Conservation (phyloP, 148 eudicot genomes). For the Camellia japonica region DNA sequence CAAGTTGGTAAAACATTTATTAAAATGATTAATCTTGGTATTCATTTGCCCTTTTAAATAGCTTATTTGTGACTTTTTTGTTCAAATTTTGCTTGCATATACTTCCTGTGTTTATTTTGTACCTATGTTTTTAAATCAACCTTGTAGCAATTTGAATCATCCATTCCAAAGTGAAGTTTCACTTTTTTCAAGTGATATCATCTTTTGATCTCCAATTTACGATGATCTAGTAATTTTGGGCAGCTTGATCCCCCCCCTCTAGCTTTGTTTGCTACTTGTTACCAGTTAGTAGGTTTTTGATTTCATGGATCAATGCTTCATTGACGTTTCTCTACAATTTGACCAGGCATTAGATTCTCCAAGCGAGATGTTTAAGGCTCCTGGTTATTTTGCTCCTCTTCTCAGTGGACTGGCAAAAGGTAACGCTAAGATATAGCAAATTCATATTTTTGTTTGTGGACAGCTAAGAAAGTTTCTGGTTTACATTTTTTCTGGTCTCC, state of each 20-base stretch:
- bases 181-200: background rate
- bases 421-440: constrained; percentile 21
- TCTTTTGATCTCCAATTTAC: background rate
- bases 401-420: constrained; percentile 67
- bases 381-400: constrained; percentile 66
- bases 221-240: background rate
- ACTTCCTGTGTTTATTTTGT: background rate
- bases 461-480: background rate
- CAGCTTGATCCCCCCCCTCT: background rate
- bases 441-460: background rate
- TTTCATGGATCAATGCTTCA: constrained; percentile 19
- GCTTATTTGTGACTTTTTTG: background rate
- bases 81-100: background rate
- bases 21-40: background rate
- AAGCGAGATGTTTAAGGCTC: constrained; percentile 57
- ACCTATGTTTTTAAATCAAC: background rate
- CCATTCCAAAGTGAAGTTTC: background rate
- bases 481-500: constrained; percentile 23
- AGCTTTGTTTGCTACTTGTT: background rate
- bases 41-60: background rate
- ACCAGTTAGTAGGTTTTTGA: background rate
- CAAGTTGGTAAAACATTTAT: background rate
- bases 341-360: constrained; percentile 75
- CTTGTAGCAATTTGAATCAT: background rate
- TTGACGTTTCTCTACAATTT: constrained; percentile 10